A percentile compares a stretch with the other conserved stretches of the same genome.
Conservation (phyloP, 768 basidiomycete genomes). For the Megacollybia marginata region DNA sequence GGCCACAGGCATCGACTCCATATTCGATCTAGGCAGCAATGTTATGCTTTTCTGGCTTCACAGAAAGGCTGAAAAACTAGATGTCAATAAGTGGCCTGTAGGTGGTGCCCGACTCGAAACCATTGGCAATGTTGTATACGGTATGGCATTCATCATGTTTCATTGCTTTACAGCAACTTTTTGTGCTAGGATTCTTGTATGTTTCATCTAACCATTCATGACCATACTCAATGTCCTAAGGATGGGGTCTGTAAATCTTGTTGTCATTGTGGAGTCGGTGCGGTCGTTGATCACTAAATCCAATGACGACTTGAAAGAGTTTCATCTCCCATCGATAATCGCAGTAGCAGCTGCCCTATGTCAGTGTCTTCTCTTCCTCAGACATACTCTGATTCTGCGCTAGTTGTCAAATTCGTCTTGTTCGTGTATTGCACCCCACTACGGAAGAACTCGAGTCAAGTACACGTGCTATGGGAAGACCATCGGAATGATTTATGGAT, state of each 20-base stretch:
- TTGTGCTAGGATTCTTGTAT: slow-evolving; percentile 41
- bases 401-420: slow-evolving; percentile 77
- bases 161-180: neutral
- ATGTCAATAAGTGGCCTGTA: slow-evolving; percentile 85
- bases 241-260: slow-evolving; percentile 88
- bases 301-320: slow-evolving; percentile 42
- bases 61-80: slow-evolving; percentile 60
- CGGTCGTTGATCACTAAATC: slow-evolving; percentile 58
- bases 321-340: slow-evolving; percentile 78
- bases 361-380: slow-evolving; percentile 17
- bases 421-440: slow-evolving; percentile 85
- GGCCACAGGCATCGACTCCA: slow-evolving; percentile 84
- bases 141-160: slow-evolving; percentile 24
- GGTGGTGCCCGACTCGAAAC: slow-evolving; percentile 87
- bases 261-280: slow-evolving; percentile 84
- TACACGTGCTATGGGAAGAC: slow-evolving; percentile 93
- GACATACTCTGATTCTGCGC: slow-evolving; percentile 2
- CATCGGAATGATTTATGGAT: slow-evolving; percentile 91
- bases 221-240: slow-evolving; percentile 27
- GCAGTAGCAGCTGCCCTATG: slow-evolving; percentile 81
- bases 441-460: slow-evolving; percentile 80
- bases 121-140: slow-evolving; percentile 84
- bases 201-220: slow-evolving; percentile 1
- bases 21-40: slow-evolving; percentile 81
- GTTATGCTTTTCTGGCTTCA: slow-evolving; percentile 77